phyloP scores from a whole-genome alignment of 2,329 filamentous ascomycete species.

The Lasiodiplodia sp. region DNA sequence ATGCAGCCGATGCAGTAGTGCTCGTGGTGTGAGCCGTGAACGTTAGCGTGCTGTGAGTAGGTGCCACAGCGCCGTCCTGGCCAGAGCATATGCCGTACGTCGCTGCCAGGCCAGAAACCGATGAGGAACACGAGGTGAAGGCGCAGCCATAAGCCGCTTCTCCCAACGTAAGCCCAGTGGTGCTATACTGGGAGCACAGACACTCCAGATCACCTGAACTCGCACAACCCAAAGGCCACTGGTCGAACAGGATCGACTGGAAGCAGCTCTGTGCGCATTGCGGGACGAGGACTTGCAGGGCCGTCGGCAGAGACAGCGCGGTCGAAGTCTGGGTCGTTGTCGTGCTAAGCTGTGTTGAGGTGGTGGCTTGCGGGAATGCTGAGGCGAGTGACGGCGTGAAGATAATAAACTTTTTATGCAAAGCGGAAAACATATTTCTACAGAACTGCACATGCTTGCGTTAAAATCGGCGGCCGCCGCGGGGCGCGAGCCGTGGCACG shows the following conservation, averaged over 20 bases:
- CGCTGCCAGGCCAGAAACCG: conserved; percentile 32
- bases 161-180: conserved; percentile 44
- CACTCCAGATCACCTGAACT: conserved; percentile 42
- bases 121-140: conserved; percentile 37
- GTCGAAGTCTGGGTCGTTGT: background rate
- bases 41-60: conserved; percentile 46
- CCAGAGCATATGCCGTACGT: conserved; percentile 48
- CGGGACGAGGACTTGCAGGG: conserved; percentile 53
- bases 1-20: conserved; percentile 7
- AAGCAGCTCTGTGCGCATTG: conserved; percentile 60
- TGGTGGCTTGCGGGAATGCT: conserved; percentile 18
- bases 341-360: background rate
- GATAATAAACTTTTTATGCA: conserved; percentile 23
- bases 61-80: conserved; percentile 43
- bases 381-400: conserved; percentile 19
- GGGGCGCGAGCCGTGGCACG: conserved; percentile 30
- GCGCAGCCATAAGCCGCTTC: conserved; percentile 49
- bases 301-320: conserved; percentile 59
- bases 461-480: background rate
- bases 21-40: conserved; percentile 34
- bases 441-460: conserved; percentile 15
- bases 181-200: conserved; percentile 49
- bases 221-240: conserved; percentile 46
- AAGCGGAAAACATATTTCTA: conserved; percentile 39
- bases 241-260: conserved; percentile 41